Evolutionary conservation across 2,329 filamentous ascomycete species (phyloP), one percentile per base, ranked within the genome.

Genomic region (Neurospora sp.): DNA sequence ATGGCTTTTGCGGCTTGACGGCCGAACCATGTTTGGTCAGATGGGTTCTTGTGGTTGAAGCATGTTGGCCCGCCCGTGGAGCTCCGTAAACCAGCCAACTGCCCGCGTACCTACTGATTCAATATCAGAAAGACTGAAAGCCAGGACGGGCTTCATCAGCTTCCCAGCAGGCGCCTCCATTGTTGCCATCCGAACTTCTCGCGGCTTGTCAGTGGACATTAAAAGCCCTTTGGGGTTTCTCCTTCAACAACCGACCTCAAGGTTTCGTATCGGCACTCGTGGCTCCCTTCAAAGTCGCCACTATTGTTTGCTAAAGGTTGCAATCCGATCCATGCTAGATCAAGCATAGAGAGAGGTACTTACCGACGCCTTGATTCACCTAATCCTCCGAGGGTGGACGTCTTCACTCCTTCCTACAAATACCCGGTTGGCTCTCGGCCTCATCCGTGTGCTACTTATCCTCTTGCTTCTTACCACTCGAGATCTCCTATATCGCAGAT

Each of bases 81-180:
- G 40, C 23, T 33, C 68, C 70, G 71, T 73, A 73, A 71, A 73
- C 67, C 43, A 69, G 70, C 71, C 71, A 72, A 72, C 71, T 40
- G 62, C 38, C 46, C 68, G 23, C 58, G 43, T 28, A 38, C 38
- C 67, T 68, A 13, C 40, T 13, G 38, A 42, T 42, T 2, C 52
- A 62, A 62, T 36, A 62, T 62, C 52, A 17, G 52, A 33, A 36
- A 62, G 52, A 62, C 23, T 62, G 52, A 33, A 33, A 62, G 52
- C 52, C 23, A 33, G 52, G 52, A 62, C 52, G 52, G 66, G 23
- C 13, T 39, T 46, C 67, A 66, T 66, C 46, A 58, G 67, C 52
- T 62, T 36, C 4, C 15, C 52, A 62, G 28, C 15, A 62, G 52
- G 52, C 52, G 52, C 52, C 52, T 62, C 52, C 28, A 62, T 62